Conservation (phyloP, 495 filamentous ascomycete species). For the Aspergillus incahuasiensis region DNA sequence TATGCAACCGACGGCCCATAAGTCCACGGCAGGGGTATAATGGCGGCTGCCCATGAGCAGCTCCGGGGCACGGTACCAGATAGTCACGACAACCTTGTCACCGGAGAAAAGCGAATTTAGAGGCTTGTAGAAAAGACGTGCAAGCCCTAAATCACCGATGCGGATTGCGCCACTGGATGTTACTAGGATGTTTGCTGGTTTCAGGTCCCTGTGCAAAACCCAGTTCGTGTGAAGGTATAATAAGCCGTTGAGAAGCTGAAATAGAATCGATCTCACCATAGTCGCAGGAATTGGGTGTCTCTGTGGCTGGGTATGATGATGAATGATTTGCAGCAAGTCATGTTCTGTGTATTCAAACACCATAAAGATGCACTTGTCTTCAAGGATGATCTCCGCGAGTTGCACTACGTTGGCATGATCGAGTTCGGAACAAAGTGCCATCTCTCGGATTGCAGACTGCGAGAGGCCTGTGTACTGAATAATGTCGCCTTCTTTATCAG, state of each 20-base stretch:
- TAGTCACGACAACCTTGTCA: conserved; percentile 98
- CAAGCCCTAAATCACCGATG: conserved; percentile 89
- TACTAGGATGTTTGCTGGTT: conserved; percentile 98
- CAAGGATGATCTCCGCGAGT: conserved; percentile 91
- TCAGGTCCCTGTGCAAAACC: conserved; percentile 95
- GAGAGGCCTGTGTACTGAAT: conserved; percentile 96
- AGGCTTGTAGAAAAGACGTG: conserved; percentile 89
- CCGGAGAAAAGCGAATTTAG: conserved; percentile 85
- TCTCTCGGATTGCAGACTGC: conserved; percentile 94
- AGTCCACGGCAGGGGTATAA: conserved; percentile 93
- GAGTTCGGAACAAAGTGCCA: conserved; percentile 96
- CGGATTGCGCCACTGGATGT: conserved; percentile 84
- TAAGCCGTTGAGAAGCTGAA: conserved; percentile 89
- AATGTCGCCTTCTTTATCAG: conserved; percentile 94
- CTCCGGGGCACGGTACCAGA: conserved; percentile 98
- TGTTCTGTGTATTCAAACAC: conserved; percentile 99
- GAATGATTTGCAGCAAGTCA: conserved; percentile 95
- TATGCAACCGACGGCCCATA: conserved; percentile 98
- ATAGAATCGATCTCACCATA: conserved; percentile 87
- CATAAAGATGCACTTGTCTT: conserved; percentile 99
- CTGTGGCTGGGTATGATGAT: conserved; percentile 88
- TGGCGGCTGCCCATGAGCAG: conserved; percentile 84
- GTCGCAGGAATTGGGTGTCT: conserved; percentile 81
- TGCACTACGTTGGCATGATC: conserved; percentile 86
- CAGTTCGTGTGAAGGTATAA: conserved; percentile 95